phyloP scores from a whole-genome alignment of 176 grass and related monocot species.

The Triticum aestivum region IWGSC_CS_RefSeq_v2.1 NC_057807.1:166940992-166941491 shows the following conservation, averaged over 20 bases:
- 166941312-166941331: neutral
- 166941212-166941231: too few relatives aligned
- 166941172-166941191: too few relatives aligned
- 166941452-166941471: constrained; percentile 35
- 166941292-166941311: neutral
- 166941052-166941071: constrained; percentile 95
- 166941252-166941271: too few relatives aligned
- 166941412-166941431: constrained; percentile 6
- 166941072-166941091: constrained; percentile 75
- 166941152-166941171: too few relatives aligned
- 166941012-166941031: constrained; percentile 96
- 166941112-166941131: too few relatives aligned
- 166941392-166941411: neutral
- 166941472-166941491: constrained; percentile 89
- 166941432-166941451: neutral
- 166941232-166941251: too few relatives aligned
- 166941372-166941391: neutral
- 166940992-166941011: constrained; percentile 84
- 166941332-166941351: neutral
- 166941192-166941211: too few relatives aligned
- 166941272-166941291: neutral
- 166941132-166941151: too few relatives aligned
- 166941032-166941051: constrained; percentile 99
- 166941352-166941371: neutral
- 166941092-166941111: neutral